These are phyloP conservation scores for Fennellomyces sp. DNA, from an alignment of 371 early-diverging fungal genomes.

Conservation along the genomic window DNA sequence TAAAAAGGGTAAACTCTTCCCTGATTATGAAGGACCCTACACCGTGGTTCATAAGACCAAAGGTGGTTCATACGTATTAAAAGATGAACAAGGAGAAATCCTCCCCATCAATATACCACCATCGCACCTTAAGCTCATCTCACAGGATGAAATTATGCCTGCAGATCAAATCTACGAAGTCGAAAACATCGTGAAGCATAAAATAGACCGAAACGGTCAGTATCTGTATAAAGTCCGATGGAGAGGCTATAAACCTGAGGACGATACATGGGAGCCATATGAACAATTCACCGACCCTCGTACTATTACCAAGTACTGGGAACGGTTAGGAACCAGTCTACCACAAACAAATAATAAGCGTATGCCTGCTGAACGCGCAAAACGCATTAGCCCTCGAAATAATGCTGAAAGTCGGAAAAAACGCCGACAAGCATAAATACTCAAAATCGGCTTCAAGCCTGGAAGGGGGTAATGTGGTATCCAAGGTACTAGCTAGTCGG, in stretches of 20 bases:
- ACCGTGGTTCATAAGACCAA: conserved; percentile 13
- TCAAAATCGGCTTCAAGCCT: neutral
- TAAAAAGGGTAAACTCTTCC: conserved; percentile 1
- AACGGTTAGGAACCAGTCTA: neutral
- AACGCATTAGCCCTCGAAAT: too few species aligned
- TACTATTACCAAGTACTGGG: conserved; percentile 6
- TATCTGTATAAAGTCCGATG: conserved; percentile 5
- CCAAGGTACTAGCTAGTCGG: too few species aligned
- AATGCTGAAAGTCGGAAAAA: neutral
- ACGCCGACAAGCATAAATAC: neutral
- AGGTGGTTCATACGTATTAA: conserved; percentile 19
- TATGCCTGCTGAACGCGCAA: neutral
- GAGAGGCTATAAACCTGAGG: neutral
- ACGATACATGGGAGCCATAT: conserved; percentile 8
- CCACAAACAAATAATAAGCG: neutral
- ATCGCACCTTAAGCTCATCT: conserved; percentile 12
- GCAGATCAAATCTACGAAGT: neutral
- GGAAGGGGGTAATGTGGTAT: conserved; percentile 5
- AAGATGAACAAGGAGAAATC: conserved; percentile 14
- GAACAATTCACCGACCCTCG: neutral
- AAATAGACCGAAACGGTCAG: neutral
- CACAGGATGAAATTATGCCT: conserved; percentile 13
- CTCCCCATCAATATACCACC: conserved; percentile 12
- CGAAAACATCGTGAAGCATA: conserved; percentile 1
- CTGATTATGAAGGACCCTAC: conserved; percentile 17